Evolutionary conservation across 495 filamentous ascomycete genomes (phyloP).

Genomic region (Talaromyces adpressus): DNA sequence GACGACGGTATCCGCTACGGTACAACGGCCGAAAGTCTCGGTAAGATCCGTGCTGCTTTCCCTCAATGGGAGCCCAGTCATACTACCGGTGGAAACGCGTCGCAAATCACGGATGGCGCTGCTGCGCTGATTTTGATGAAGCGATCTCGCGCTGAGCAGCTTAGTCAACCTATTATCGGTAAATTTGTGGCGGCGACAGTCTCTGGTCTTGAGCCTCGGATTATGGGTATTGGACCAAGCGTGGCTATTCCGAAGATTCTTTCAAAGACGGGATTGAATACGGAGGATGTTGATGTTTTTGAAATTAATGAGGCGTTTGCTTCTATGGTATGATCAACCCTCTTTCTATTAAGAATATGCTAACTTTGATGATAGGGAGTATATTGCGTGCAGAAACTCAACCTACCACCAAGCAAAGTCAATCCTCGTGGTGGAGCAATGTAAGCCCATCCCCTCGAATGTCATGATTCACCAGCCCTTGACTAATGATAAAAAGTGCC

Average conservation of each 20-base stretch:
- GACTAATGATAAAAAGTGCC: conserved; percentile 34
- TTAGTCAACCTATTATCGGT: conserved; percentile 81
- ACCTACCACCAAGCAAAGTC: conserved; percentile 74
- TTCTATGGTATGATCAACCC: conserved; percentile 59
- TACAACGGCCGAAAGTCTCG: conserved; percentile 72
- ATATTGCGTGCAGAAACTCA: conserved; percentile 75
- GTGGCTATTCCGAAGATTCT: conserved; percentile 92
- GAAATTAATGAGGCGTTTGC: conserved; percentile 98
- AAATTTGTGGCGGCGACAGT: conserved; percentile 91
- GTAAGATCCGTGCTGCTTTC: conserved; percentile 86
- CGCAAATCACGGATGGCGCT: conserved; percentile 91
- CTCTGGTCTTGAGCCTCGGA: conserved; percentile 76
- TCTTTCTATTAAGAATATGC: background rate
- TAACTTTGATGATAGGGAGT: conserved; percentile 41
- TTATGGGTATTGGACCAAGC: conserved; percentile 95
- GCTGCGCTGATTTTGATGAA: conserved; percentile 91
- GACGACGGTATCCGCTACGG: conserved; percentile 90
- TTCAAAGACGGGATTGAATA: conserved; percentile 63
- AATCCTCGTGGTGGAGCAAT: conserved; percentile 81
- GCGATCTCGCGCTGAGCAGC: conserved; percentile 72
- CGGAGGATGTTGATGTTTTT: conserved; percentile 79
- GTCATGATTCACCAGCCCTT: background rate
- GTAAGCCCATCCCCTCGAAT: conserved; percentile 18
- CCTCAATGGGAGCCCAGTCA: conserved; percentile 77
- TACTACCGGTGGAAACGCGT: conserved; percentile 86